These are phyloP conservation scores for Erodium moschatum DNA, from an alignment of 441 rosid genomes.

Conservation along the genomic window DNA sequence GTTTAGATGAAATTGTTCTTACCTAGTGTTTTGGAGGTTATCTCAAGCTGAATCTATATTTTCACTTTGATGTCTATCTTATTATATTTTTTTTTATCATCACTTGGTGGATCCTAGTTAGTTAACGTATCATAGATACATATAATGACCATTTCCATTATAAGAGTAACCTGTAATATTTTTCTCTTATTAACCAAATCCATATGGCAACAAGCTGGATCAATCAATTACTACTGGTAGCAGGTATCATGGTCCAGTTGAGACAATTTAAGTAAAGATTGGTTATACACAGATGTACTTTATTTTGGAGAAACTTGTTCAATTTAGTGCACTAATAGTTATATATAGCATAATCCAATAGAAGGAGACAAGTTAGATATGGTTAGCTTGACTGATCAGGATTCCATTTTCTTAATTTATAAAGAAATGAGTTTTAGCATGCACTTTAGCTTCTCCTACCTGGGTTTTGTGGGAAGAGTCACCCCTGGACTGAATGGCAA, in stretches of 20 bases:
- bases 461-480: not conserved
- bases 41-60: not conserved
- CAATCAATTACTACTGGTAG: slow-evolving; percentile 14
- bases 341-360: not conserved
- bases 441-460: not conserved
- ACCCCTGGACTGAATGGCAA: slow-evolving; percentile 12
- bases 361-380: not conserved
- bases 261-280: slow-evolving; percentile 1
- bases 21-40: not conserved
- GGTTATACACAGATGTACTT: not conserved
- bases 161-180: slow-evolving; percentile 5
- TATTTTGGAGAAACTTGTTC: slow-evolving; percentile 7
- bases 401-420: not conserved
- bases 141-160: not conserved
- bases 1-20: slow-evolving; percentile 1
- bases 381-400: slow-evolving; percentile 2
- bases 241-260: not conserved
- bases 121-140: not conserved
- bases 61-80: not conserved
- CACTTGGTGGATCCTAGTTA: slow-evolving; percentile 4
- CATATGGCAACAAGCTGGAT: not conserved
- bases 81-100: not conserved
- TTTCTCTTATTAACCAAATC: not conserved
- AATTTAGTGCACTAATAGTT: not conserved
- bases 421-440: slow-evolving; percentile 3